These are phyloP conservation scores for Venturia nashicola DNA, from an alignment of 2,329 filamentous ascomycete genomes.

Conservation along the genomic window DNA sequence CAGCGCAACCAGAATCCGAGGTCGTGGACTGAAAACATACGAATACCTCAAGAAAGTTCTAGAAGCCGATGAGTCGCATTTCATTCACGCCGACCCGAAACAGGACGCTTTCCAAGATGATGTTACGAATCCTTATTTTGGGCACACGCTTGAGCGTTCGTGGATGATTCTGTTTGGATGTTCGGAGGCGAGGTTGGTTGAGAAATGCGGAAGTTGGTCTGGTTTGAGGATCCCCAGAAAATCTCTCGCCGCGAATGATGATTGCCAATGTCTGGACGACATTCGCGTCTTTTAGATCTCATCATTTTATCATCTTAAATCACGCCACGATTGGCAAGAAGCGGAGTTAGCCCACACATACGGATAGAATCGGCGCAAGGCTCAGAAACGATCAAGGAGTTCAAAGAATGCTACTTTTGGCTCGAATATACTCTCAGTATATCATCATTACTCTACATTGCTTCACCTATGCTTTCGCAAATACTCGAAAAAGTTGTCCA, in stretches of 20 bases:
- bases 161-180: conserved; percentile 3
- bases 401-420: not conserved
- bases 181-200: not conserved
- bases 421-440: not conserved
- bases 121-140: conserved; percentile 6
- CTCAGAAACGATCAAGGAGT: not conserved
- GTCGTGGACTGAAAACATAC: conserved; percentile 22
- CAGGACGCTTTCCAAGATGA: conserved; percentile 6
- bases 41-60: conserved; percentile 13
- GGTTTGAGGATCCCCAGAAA: not conserved
- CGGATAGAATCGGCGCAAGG: not conserved
- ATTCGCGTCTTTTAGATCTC: not conserved
- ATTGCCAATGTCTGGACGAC: conserved; percentile 6
- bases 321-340: not conserved
- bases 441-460: not conserved
- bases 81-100: conserved; percentile 5
- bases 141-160: conserved; percentile 2
- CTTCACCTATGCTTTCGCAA: not conserved
- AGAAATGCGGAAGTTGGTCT: not conserved
- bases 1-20: conserved; percentile 30
- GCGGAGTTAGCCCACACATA: not conserved
- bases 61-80: not conserved
- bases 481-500: not conserved
- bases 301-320: not conserved
- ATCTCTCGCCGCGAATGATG: not conserved